Percentiles rank a stretch among this genome's conserved stretches.
Evolutionary conservation across 371 early-diverging fungal genomes (phyloP).

Genomic region (Syncephalis plumigaleata): DNA sequence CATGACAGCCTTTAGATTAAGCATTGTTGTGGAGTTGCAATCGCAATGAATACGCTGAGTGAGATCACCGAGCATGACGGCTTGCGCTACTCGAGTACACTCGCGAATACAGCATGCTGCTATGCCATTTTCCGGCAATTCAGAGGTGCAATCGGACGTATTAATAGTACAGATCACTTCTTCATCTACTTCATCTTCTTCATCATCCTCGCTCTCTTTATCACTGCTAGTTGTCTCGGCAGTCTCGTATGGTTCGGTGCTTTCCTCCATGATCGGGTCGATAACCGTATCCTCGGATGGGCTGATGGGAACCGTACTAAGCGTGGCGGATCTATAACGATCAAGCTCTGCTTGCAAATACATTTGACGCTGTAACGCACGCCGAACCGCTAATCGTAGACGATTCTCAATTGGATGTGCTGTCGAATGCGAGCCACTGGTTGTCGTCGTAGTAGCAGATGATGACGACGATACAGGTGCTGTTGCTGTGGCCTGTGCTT

Average conservation of each 20-base stretch:
- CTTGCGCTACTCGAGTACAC: conserved; percentile 6
- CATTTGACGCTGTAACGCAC: background rate
- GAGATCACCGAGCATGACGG: conserved; percentile 8
- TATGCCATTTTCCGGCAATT: background rate
- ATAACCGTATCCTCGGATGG: no score
- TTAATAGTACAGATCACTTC: background rate
- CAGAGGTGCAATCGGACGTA: background rate
- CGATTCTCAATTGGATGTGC: background rate
- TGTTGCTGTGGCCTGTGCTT: no score
- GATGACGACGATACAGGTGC: no score
- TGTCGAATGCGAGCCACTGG: no score
- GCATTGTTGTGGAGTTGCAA: conserved; percentile 9
- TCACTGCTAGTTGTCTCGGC: no score
- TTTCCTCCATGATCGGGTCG: no score
- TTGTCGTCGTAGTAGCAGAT: no score
- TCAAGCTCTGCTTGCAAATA: background rate
- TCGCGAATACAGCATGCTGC: conserved; percentile 1
- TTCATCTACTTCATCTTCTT: background rate
- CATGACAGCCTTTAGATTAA: conserved; percentile 27
- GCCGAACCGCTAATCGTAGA: background rate
- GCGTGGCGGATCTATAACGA: background rate
- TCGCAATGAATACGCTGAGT: conserved; percentile 5
- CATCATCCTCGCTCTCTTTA: background rate
- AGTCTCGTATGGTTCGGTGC: no score
- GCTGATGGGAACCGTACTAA: no score